Conservation (phyloP, 441 rosid species). For the Gossypium lobatum region DNA sequence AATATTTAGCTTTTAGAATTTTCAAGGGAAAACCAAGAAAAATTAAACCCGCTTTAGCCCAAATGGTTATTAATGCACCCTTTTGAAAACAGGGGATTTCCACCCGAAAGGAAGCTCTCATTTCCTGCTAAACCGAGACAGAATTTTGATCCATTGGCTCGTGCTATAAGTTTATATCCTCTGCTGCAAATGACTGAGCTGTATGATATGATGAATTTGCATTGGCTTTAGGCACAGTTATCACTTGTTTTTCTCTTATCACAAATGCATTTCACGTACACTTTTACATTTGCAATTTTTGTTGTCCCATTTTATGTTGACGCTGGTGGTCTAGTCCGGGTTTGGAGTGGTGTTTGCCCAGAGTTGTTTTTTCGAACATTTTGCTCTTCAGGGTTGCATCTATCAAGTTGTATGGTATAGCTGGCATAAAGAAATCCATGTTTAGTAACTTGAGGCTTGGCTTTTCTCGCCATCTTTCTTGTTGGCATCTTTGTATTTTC, state of each 20-base stretch:
- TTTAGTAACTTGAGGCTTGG: neutral
- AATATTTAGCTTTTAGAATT: neutral
- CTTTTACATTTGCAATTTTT: neutral
- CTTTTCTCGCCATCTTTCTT: neutral
- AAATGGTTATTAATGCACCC: neutral
- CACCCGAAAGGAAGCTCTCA: neutral
- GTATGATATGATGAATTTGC: neutral
- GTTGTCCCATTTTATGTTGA: neutral
- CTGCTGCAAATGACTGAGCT: neutral
- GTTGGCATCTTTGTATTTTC: neutral
- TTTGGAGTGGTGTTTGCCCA: neutral
- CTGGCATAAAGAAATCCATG: neutral
- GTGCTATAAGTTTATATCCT: neutral
- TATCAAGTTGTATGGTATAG: neutral
- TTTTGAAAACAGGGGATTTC: neutral
- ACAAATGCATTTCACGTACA: neutral
- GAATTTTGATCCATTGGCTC: slow-evolving; percentile 6
- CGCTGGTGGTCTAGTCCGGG: neutral
- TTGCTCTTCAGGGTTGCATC: neutral
- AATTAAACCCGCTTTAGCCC: neutral
- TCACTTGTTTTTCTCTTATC: neutral
- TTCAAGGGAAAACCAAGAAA: neutral
- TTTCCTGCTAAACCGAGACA: neutral
- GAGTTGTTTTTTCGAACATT: neutral
- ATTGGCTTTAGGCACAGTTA: neutral